A percentile compares a stretch with the other conserved stretches of the same genome.
Evolutionary conservation across 2,329 filamentous ascomycete species (phyloP).

Genomic region (Fusarium sp.): DNA sequence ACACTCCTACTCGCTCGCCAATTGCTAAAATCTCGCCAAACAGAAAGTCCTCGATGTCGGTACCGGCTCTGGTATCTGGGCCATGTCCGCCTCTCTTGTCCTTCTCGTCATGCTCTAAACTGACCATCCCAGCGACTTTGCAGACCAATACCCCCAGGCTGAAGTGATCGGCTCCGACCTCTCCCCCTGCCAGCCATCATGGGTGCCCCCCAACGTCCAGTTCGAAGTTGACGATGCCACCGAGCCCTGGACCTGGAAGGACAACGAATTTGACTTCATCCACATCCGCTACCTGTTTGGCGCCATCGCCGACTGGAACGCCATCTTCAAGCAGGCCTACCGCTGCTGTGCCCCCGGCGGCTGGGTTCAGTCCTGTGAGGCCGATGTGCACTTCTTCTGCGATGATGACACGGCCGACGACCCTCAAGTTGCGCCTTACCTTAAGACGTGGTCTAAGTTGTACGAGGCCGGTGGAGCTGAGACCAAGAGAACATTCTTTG

Average conservation of each 20-base stretch:
- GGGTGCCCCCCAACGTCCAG: slow-evolving; percentile 37
- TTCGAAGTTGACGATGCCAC: slow-evolving; percentile 39
- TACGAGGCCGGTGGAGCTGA: slow-evolving; percentile 17
- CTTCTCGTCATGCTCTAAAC: neutral
- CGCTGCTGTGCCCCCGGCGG: slow-evolving; percentile 35
- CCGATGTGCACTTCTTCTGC: slow-evolving; percentile 31
- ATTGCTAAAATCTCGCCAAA: neutral
- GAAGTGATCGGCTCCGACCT: slow-evolving; percentile 38
- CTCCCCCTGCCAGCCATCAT: slow-evolving; percentile 36
- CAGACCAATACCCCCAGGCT: slow-evolving; percentile 26
- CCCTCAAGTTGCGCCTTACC: slow-evolving; percentile 15
- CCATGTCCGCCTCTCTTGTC: slow-evolving; percentile 10
- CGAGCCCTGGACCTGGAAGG: slow-evolving; percentile 34
- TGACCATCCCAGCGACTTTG: slow-evolving; percentile 29
- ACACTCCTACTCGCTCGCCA: neutral
- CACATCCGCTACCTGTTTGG: slow-evolving; percentile 40
- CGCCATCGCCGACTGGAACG: slow-evolving; percentile 30
- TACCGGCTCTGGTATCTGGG: slow-evolving; percentile 39
- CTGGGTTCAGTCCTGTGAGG: slow-evolving; percentile 36
- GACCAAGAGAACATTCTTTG: slow-evolving; percentile 26
- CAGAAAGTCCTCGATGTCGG: slow-evolving; percentile 41
- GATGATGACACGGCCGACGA: slow-evolving; percentile 35
- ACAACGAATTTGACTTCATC: slow-evolving; percentile 35
- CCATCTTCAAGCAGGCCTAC: slow-evolving; percentile 31
- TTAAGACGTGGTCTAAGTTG: slow-evolving; percentile 23